Evolutionary conservation across 208 protist species (phyloP), one percentile per base, ranked within the genome.

Genomic region (Acanthamoeba healyi): DNA sequence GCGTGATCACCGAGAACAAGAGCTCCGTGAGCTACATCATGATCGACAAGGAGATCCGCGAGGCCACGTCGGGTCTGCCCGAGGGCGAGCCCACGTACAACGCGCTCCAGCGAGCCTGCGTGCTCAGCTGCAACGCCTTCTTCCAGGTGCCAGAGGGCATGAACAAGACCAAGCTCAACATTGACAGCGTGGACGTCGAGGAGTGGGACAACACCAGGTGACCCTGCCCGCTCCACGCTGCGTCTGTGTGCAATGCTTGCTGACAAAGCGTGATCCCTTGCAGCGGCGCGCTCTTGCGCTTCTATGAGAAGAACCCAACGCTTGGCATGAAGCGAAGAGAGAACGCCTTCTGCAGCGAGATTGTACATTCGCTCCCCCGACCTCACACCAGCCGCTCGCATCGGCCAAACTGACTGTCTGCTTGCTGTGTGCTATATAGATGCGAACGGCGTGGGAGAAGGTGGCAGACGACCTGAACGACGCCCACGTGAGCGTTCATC

Each of bases 241-340:
- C n/a, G n/a, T n/a, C n/a, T n/a, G n/a, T n/a, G n/a, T n/a, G n/a
- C n/a, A n/a, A n/a, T n/a, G n/a, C n/a, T n/a, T n/a, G n/a, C n/a
- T n/a, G n/a, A n/a, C n/a, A n/a, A n/a, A n/a, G n/a, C n/a, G n/a
- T n/a, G n/a, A n/a, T n/a, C n/a, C n/a, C n/a, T n/a, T n/a, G n/a
- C 74, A 90, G 82, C 34, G 82, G 82, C 56, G 82, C 82, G 9
- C 49, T 90, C 26, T n/a, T 90, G 14, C 40, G 82, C 32, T 90
- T 90, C 49, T 90, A 90, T n/a, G 82, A 90, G 56, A 90, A 90
- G 82, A 19, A 90, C 51, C 82, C 82, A 22, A 32, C 82, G 24
- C 29, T 32, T 6, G 38, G 56, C 32, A 32, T 67, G 19, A 54
- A 65, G 49, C 82, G 49, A 40, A 22, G 56, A 67, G 40, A 90